Evolutionary conservation across 2,329 filamentous ascomycete species (phyloP), one percentile per base, ranked within the genome.

Genomic region (Claviceps paspali): DNA sequence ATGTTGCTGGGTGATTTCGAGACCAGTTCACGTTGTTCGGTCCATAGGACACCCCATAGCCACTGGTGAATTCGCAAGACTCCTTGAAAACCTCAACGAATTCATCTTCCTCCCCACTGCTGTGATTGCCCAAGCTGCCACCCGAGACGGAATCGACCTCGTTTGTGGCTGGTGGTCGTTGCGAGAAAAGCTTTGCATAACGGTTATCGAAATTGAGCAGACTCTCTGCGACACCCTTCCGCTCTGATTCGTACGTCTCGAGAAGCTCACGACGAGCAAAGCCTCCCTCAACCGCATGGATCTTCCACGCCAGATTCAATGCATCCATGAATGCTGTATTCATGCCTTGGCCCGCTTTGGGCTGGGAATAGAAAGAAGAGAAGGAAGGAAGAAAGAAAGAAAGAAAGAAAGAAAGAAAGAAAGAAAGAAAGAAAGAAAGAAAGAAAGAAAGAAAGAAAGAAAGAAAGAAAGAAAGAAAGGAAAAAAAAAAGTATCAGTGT

Each of bases 291-390:
- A 95, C 88, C 26, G 82, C 77, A 53, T 94, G 87, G 36, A 95
- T 82, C 64, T 96, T 96, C 87, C 87, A 96, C 6, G 87, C 87
- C 29, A 96, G 67, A 56, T 95, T 96, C 42, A 85, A 73, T 1
- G 85, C 85, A 47, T 88, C 81, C 36, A 82, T 64, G 59, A 85
- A 84, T 3, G 79, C 79, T 0, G 80, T 81, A 50, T 85, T 85
- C 81, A 85, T 85, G 22, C 80, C 80, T 55, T 84, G 80, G 1
- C 80, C 80, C 23, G 79, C 80, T 62, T 83, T 84, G 27, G 79
- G 79, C 71, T 76, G 49, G 68, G 65, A 33, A 17, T 57, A n/a
- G n/a, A n/a, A n/a, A n/a, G n/a, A n/a, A n/a, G n/a, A n/a, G n/a
- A n/a, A n/a, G n/a, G n/a, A n/a, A n/a, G n/a, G n/a, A n/a, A n/a